Base-by-base conservation (phyloP, 1,284 basidiomycete species). In the Sphaerobolus stellatus region DNA sequence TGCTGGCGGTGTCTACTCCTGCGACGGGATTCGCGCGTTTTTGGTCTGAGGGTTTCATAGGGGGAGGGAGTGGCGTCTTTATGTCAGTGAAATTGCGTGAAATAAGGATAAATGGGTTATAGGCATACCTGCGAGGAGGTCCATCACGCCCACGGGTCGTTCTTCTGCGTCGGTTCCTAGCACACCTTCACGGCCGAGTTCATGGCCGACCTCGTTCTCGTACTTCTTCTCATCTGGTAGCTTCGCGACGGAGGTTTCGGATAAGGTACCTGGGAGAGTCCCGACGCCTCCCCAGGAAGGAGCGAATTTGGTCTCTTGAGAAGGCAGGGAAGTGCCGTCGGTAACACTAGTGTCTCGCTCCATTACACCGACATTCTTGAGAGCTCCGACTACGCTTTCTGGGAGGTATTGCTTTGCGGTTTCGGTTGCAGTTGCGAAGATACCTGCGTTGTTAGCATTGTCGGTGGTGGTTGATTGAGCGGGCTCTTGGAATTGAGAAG, bases 221-320 rank as follows among this genome's bases (percentile, higher is more conserved):
- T 27, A 5, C 20, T 29, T 41, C 50, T 44, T 28, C 33, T 73
- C 75, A 8, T 76, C 72, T 2, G 79, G 75, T 5, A 75, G 65
- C 52, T 71, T 65, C 14, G 75, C 69, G 13, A 77, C 73, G 6
- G 68, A 69, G 6, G 62, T 56, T 57, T 77, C 75, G 43, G 61
- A 63, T 38, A 64, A 54, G 2, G 59, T 57, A 2, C 75, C 75
- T 1, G 75, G 75, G 22, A 77, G 65, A 14, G 72, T 66, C 2
- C 75, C 75, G 5, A 70, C 73, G 20, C 76, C 76, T 7, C 58
- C 67, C 28, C 3, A 27, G 30, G 45, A 28, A 27, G 45, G 45
- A 16, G 25, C 14, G 20, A 31, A 48, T 4, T 22, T 48, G 45
- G 9, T 13, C 9, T 48, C 45, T 31, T 31, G 7, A 18, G 24